Evolutionary conservation across 2,329 filamentous ascomycete species (phyloP), one percentile per base, ranked within the genome.

Genomic region (Xylariaceae sp.): DNA sequence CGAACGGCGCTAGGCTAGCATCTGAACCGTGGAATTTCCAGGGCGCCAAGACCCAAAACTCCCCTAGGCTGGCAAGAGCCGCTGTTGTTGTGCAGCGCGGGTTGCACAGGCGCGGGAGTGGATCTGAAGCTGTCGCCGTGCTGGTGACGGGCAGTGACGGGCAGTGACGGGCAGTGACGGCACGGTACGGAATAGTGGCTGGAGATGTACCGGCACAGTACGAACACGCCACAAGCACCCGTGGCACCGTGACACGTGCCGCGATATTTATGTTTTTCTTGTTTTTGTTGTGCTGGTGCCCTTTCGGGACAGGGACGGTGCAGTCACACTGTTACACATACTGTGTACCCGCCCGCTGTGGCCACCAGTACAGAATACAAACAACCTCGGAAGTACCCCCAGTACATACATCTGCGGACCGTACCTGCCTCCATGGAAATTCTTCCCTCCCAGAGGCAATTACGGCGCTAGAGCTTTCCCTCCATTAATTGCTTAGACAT

Each of bases 281-380:
- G 67, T 68, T 67, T 61, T 65, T 68, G 62, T 65, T 72, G 67
- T 72, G 71, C 71, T 68, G 69, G 65, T 66, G 63, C 67, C 61
- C 30, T 15, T 55, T 60, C 56, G 6, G 60, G 60, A 57, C 17
- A 57, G 56, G 41, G 17, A 45, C 18, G 51, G 55, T 56, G 45
- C 39, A 9, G 11, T 15, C n/a, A 45, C n/a, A 45, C 41, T 45
- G 41, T 45, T 15, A 6, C n/a, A 58, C 56, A 53, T 51, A 51
- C 59, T 8, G 56, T 61, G 56, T 56, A 49, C 56, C 23, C 23
- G 5, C 23, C 23, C 23, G 23, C 23, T 30, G 51, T 53, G 23
- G 50, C 45, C 13, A 45, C 3, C 13, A 51, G 48, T n/a, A 9
- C 47, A 30, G 7, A 4, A 35, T 53, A 53, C 44, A 39, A 41